Evolutionary conservation across 257 asterid species (phyloP), one percentile per base, ranked within the genome.

Genomic region (Scutellaria minor): DNA sequence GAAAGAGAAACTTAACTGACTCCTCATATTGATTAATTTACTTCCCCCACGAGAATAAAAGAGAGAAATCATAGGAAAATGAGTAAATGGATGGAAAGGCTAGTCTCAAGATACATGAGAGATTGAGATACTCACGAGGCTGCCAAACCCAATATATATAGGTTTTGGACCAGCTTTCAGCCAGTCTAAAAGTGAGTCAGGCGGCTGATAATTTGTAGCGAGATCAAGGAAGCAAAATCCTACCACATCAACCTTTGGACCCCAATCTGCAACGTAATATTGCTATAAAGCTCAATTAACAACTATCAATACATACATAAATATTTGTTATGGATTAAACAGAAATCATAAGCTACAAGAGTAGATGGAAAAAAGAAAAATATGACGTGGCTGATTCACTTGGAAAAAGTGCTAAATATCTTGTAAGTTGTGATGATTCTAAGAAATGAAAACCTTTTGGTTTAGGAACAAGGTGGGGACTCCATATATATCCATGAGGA

Each of bases 161-260:
- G 97, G 97, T 75, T 82, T 87, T 75, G 93, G 88, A 79, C 93
- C 96, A 82, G 88, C 97, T 56, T 87, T 83, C 48, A 94, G 96
- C 96, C 97, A 94, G 73, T 87, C 84, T 77, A 86, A 61, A 82
- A 94, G 96, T 62, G 91, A 55, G 83, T 89, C 91, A 2, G 98
- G 96, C 53, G 96, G 98, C 74, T 85, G 85, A 78, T 88, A 94
- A 78, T 87, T 88, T 53, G 96, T 74, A 39, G 97, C 96, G 62
- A 94, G 96, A 89, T 91, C 98, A 63, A 94, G 97, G 89, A 94
- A 94, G 89, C 97, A 94, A 85, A 94, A 94, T 57, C 98, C 97
- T 77, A 94, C 98, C 9, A 94, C 97, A 70, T 94, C 98, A 71
- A 94, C 83, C 86, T 88, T 89, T 53, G 92, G 88, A 57, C 98